A percentile compares a stretch with the other conserved stretches of the same genome.
Evolutionary conservation across 2,329 filamentous ascomycete genomes (phyloP).

Genomic region (Pyrenophora seminiperda): DNA sequence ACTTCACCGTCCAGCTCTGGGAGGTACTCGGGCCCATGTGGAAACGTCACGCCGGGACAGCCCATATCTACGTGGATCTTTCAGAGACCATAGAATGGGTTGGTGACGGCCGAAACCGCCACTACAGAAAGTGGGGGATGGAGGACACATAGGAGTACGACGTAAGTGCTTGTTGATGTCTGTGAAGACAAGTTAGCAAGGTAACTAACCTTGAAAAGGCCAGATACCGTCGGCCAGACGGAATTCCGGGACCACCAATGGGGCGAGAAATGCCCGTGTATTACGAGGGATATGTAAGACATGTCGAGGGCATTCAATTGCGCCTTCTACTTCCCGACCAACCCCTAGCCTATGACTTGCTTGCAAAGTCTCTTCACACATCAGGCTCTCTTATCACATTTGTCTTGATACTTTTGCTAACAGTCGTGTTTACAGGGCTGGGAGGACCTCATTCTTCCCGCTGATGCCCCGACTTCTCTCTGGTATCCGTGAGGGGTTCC

Average conservation of each 20-base stretch:
- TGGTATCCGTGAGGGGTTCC: slow-evolving; percentile 8
- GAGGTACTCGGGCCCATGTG: background rate
- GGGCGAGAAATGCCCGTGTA: too few relatives aligned
- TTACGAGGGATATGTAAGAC: background rate
- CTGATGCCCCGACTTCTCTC: slow-evolving; percentile 4
- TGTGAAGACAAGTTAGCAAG: slow-evolving; percentile 4
- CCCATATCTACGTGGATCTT: slow-evolving; percentile 16
- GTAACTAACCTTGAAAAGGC: slow-evolving; percentile 3
- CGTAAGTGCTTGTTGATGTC: background rate
- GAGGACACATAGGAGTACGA: background rate
- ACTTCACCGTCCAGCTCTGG: slow-evolving; percentile 14
- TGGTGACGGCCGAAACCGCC: background rate
- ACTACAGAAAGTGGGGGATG: background rate
- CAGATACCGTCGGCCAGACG: background rate
- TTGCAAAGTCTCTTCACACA: background rate
- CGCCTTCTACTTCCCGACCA: background rate
- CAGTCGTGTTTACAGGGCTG: background rate
- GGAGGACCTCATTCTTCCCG: background rate
- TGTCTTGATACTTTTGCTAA: slow-evolving; percentile 1
- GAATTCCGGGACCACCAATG: too few relatives aligned
- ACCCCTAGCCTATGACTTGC: background rate
- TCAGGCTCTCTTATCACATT: background rate
- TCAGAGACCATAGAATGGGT: slow-evolving; percentile 6
- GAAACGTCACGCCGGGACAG: slow-evolving; percentile 2
- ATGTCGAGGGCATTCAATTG: background rate